phyloP scores from a whole-genome alignment of 73 alveolate genomes.

The Uronychia setigera region DNA sequence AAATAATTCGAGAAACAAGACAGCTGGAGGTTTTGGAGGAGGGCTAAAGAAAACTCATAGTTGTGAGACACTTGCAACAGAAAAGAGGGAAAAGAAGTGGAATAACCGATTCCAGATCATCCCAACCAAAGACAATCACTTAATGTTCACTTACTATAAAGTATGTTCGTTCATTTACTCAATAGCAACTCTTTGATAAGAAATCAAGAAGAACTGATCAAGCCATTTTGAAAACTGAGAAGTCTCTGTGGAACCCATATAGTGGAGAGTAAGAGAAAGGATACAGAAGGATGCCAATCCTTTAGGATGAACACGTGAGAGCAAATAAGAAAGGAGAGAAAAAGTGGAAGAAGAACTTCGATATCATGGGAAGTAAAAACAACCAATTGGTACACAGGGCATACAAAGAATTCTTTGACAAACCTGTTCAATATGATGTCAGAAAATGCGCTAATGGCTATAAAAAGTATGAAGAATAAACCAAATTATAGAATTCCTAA shows the following conservation, averaged over 20 bases:
- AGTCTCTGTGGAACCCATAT: background rate
- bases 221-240: background rate
- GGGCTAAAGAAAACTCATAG: no score
- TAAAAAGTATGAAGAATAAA: no score
- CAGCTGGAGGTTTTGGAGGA: no score
- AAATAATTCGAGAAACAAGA: no score
- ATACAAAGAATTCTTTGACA: conserved; percentile 60
- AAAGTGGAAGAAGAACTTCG: no score
- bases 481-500: no score
- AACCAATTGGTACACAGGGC: conserved; percentile 44
- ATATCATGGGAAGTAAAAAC: conserved; percentile 51
- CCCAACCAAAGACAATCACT: conserved; percentile 26
- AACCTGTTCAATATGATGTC: conserved; percentile 57
- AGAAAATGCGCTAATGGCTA: no score
- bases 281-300: background rate
- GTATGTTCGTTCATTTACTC: background rate
- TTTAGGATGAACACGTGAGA: no score
- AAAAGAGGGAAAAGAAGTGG: no score
- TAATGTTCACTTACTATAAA: conserved; percentile 11
- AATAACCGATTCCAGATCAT: conserved; percentile 28
- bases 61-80: no score
- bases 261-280: background rate
- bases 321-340: no score
- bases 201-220: background rate
- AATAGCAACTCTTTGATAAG: conserved; percentile 10